Conservation (phyloP, 306 rosid species). For the Morella rubra region DNA sequence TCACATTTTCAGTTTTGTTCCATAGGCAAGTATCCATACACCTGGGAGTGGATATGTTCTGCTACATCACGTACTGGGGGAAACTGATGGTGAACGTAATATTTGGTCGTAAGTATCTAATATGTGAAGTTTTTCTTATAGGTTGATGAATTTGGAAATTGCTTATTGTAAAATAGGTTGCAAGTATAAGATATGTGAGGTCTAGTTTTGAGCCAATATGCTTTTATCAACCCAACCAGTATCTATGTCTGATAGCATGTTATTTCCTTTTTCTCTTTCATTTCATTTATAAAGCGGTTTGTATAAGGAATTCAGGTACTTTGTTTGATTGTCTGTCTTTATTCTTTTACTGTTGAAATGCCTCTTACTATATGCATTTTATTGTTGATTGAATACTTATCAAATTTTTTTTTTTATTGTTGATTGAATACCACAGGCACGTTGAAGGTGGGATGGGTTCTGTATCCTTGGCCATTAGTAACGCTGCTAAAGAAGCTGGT, state of each 20-base stretch:
- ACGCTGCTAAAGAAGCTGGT: conserved; percentile 81
- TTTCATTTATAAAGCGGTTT: too few species aligned
- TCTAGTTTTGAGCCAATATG: neutral
- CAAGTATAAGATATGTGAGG: neutral
- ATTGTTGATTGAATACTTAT: neutral
- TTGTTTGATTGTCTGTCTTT: too few species aligned
- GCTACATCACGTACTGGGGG: conserved; percentile 98
- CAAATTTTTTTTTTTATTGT: too few species aligned
- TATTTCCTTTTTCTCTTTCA: too few species aligned
- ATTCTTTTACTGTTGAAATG: too few species aligned
- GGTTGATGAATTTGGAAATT: conserved; percentile 12
- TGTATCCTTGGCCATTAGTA: conserved; percentile 71
- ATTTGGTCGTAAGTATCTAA: conserved; percentile 89
- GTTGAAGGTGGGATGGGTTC: conserved; percentile 99
- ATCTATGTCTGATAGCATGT: too few species aligned
- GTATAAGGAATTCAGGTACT: too few species aligned
- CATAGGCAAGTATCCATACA: conserved; percentile 74
- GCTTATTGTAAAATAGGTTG: conserved; percentile 23
- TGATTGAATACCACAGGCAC: conserved; percentile 37
- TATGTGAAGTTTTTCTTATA: conserved; percentile 6
- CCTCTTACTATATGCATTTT: too few species aligned
- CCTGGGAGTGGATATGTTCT: conserved; percentile 98
- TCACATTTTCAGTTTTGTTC: conserved; percentile 15
- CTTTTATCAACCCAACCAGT: neutral
- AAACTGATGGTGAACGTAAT: conserved; percentile 84